A percentile compares a stretch with the other conserved stretches of the same genome.
Conservation (phyloP, 208 protist genomes). For the Leishmania gerbilli region DNA sequence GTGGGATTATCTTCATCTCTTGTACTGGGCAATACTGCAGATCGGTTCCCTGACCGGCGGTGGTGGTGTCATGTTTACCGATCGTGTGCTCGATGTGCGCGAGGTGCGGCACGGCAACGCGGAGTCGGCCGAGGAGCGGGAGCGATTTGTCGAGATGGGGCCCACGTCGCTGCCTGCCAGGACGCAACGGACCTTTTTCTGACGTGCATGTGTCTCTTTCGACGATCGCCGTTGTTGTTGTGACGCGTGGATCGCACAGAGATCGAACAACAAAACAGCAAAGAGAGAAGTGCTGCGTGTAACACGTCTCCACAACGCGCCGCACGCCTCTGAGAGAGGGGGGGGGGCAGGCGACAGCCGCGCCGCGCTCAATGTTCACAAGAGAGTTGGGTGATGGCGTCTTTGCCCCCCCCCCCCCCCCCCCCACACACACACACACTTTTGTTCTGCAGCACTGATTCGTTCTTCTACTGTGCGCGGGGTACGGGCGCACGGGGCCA, state of each 20-base stretch:
- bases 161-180: slow-evolving; percentile 28
- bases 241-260: not conserved
- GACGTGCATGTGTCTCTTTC: not conserved
- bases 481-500: not conserved
- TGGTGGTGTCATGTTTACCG: slow-evolving; percentile 52
- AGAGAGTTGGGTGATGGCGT: not conserved
- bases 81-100: slow-evolving; percentile 39
- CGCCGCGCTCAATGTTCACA: not conserved
- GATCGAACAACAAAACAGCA: not conserved
- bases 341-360: no score
- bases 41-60: slow-evolving; percentile 42
- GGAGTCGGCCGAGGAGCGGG: slow-evolving; percentile 17
- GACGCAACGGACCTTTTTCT: slow-evolving; percentile 33
- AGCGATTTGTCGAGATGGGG: slow-evolving; percentile 31
- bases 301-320: not conserved
- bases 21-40: slow-evolving; percentile 68
- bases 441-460: not conserved
- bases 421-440: no score
- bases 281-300: not conserved
- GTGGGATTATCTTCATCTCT: slow-evolving; percentile 52
- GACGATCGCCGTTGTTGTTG: not conserved
- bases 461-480: not conserved
- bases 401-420: no score
- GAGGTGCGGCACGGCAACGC: slow-evolving; percentile 12
- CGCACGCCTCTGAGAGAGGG: not conserved